Conservation (phyloP, 1,284 basidiomycete genomes). For the Irpex lacteus region DNA sequence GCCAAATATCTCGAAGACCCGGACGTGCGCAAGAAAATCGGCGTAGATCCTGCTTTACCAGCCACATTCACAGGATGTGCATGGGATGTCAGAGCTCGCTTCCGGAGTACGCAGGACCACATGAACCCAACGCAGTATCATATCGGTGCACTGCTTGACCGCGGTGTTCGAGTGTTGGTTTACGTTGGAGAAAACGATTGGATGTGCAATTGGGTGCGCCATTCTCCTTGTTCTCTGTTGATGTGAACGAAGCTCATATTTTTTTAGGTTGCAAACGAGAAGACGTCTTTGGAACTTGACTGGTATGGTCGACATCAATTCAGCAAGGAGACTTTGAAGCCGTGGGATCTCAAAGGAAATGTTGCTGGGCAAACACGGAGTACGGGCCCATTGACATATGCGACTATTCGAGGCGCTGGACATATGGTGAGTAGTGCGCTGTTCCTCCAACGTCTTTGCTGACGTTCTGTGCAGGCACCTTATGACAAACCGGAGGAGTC, state of each 20-base stretch:
- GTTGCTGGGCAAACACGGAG: conserved; percentile 56
- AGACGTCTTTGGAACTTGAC: conserved; percentile 57
- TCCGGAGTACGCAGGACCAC: conserved; percentile 37
- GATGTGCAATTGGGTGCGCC: conserved; percentile 68
- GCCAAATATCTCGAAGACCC: conserved; percentile 52
- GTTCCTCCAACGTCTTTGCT: neutral
- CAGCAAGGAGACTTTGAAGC: conserved; percentile 30
- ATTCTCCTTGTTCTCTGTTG: neutral
- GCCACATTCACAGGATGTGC: conserved; percentile 51
- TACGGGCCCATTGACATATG: conserved; percentile 59
- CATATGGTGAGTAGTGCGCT: conserved; percentile 48
- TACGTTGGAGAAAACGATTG: conserved; percentile 74
- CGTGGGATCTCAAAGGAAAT: conserved; percentile 56
- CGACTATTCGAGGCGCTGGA: conserved; percentile 56
- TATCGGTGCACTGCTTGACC: conserved; percentile 70
- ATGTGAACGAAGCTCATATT: neutral
- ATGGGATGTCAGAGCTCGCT: conserved; percentile 38
- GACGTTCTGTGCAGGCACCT: conserved; percentile 41
- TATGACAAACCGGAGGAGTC: conserved; percentile 60
- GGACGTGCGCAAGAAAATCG: conserved; percentile 51
- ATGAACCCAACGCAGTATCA: conserved; percentile 49
- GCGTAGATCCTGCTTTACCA: conserved; percentile 46
- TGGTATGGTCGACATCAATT: conserved; percentile 60
- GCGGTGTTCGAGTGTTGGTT: conserved; percentile 71
- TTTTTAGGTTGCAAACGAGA: conserved; percentile 50